A percentile compares a stretch with the other conserved stretches of the same genome.
These are phyloP conservation scores for Cryphonectria carpinicola DNA, from an alignment of 2,329 filamentous ascomycete species.

Conservation along the genomic window DNA sequence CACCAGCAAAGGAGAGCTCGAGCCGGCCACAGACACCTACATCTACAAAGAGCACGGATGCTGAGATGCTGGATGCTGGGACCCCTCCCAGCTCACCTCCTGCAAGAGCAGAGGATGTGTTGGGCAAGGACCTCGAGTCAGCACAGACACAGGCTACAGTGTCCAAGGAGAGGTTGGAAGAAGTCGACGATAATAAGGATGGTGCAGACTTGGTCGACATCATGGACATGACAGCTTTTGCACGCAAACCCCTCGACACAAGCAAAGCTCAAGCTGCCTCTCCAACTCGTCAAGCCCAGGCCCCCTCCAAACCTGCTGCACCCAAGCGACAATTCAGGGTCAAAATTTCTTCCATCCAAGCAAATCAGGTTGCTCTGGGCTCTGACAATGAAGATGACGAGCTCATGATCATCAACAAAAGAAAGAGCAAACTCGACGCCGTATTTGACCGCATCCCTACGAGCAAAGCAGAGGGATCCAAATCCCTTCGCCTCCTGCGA, in stretches of 20 bases:
- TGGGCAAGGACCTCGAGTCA: slow-evolving; percentile 21
- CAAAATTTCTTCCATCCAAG: slow-evolving; percentile 47
- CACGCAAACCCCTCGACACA: slow-evolving; percentile 48
- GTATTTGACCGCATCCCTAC: slow-evolving; percentile 72
- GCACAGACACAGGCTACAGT: slow-evolving; percentile 13
- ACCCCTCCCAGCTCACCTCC: slow-evolving; percentile 77
- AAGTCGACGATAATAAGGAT: slow-evolving; percentile 24
- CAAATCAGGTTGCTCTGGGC: slow-evolving; percentile 46
- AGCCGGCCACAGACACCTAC: slow-evolving; percentile 55
- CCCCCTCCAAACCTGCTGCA: slow-evolving; percentile 16
- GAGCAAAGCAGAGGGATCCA: slow-evolving; percentile 64
- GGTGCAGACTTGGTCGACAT: slow-evolving; percentile 41
- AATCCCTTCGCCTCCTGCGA: slow-evolving; percentile 69
- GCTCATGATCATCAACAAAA: slow-evolving; percentile 62
- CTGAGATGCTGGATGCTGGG: slow-evolving; percentile 54
- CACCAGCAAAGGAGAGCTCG: slow-evolving; percentile 50
- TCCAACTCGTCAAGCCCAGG: slow-evolving; percentile 31
- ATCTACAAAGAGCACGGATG: slow-evolving; percentile 52
- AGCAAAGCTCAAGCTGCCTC: slow-evolving; percentile 62
- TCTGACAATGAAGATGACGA: slow-evolving; percentile 61
- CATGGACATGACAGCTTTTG: slow-evolving; percentile 28
- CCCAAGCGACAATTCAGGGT: slow-evolving; percentile 55
- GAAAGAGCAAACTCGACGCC: slow-evolving; percentile 56
- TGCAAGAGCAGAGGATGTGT: slow-evolving; percentile 38
- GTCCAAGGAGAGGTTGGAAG: slow-evolving; percentile 13